Evolutionary conservation across 2,329 filamentous ascomycete species (phyloP), one percentile per base, ranked within the genome.

Genomic region (Fusarium caatingaense): DNA sequence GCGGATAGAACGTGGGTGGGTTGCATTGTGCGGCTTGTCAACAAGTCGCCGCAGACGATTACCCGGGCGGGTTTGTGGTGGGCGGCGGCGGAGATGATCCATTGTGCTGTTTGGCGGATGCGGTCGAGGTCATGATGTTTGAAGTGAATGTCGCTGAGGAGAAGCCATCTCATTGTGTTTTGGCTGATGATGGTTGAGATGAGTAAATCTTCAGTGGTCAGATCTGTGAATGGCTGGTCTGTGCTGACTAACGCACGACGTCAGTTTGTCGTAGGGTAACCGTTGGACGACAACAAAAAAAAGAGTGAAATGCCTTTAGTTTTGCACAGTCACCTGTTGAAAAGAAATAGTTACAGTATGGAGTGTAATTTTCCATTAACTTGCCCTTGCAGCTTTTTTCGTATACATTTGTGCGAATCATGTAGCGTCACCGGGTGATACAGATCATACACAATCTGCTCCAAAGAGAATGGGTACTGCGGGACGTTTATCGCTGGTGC

Each of bases 91-190:
- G 60, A 23, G 8, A 67, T 37, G 7, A 74, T 74, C 72, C 72
- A 74, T 16, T 66, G 28, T 4, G 65, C 72, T 15, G 72, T 74
- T 48, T 60, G 55, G 28, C 40, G 50, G 6, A 73, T 54, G 1
- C 65, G 65, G 21, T 74, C 60, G 6, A 71, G 30, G n/a, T 73
- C 70, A 42, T 34, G 37, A 15, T 57, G 61, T 37, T 62, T 69
- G 15, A 74, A 74, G 40, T 74, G 69, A 4, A 74, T 41, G 49
- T 74, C 71, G 57, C 72, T 71, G 8, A 72, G 16, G 7, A 73
- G 72, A 12, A 74, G 18, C 71, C 71, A 74, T 59, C 47, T 16
- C 21, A 30, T 48, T 8, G 1, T 34, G 45, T 21, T 42, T 21
- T 21, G 40, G 34, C 34, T n/a, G 34, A n/a, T 37, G 34, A n/a